Conservation (phyloP, 1,139 yeast genomes). For the Candida mesenterica region DNA sequence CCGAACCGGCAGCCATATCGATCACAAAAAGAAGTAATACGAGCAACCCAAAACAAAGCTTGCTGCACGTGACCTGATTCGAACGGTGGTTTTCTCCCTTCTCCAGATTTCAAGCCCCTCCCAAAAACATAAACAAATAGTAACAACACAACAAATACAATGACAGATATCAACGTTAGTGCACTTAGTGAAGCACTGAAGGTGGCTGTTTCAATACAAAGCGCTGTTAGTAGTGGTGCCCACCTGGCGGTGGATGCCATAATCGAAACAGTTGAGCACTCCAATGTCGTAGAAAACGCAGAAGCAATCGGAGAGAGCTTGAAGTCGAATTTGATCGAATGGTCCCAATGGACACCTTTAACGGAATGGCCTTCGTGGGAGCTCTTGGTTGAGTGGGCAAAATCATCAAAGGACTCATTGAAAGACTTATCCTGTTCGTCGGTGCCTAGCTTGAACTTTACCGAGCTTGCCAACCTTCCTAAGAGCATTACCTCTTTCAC, state of each 20-base stretch:
- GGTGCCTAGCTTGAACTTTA: no score
- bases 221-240: background rate
- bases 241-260: background rate
- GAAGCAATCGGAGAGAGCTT: background rate
- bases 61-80: no score
- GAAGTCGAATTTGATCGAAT: background rate
- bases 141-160: background rate
- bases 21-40: no score
- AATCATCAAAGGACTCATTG: no score
- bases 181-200: background rate
- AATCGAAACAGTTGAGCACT: no score
- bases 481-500: no score
- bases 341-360: background rate
- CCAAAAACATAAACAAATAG: background rate
- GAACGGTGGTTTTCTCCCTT: no score
- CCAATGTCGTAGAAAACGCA: no score
- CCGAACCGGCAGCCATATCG: no score
- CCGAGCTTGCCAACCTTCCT: no score
- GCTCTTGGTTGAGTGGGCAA: no score
- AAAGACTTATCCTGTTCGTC: no score
- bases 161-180: background rate
- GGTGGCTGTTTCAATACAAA: background rate
- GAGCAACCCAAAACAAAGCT: background rate
- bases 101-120: background rate
- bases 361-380: background rate